Evolutionary conservation across 129 eudicot genomes (phyloP), one percentile per base, ranked within the genome.

Genomic region (Pulicaria dysenterica): DNA sequence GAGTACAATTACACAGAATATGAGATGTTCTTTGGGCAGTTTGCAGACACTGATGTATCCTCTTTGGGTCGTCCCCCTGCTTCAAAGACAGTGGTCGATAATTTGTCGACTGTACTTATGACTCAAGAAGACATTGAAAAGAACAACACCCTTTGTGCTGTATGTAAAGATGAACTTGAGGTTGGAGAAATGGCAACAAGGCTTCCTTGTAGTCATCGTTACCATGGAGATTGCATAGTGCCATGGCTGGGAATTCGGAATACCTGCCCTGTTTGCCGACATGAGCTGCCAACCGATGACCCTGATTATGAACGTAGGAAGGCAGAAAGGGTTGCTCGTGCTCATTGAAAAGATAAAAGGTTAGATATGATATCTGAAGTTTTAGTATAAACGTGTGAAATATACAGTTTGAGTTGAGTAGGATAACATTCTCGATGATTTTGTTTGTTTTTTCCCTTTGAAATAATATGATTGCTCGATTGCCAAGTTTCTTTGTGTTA

Each of bases 241-340:
- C 92, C 93, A 0, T 89, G 96, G 96, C 62, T 89, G 37, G 85
- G 80, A 9, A 82, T 87, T 45, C 59, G 96, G 83, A 89, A 89
- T 47, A 86, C 96, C 0, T 89, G 96, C 63, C 96, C 96, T 53
- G 92, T 89, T 63, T 89, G 96, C 74, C 83, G 92, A 3, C 51
- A 73, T 62, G 92, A 89, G 64, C 73, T 89, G 74, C 90, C 86
- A 3, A 89, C 96, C 0, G 96, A 86, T 84, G 92, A 89, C 74
- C 76, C 77, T 55, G 88, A 78, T 36, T 86, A 89, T 56, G 92
- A 89, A 80, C 81, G 76, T 14, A 80, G 81, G 72, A 84, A 79
- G 83, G 60, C 61, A 0, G 78, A 58, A 59, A 81, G 81, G 78
- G 83, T 56, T 67, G 85, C 55, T 38, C 51, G 70, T 24, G 69